phyloP scores from a whole-genome alignment of 805 yeast genomes.

The Schizosaccharomyces cryophilus region DNA sequence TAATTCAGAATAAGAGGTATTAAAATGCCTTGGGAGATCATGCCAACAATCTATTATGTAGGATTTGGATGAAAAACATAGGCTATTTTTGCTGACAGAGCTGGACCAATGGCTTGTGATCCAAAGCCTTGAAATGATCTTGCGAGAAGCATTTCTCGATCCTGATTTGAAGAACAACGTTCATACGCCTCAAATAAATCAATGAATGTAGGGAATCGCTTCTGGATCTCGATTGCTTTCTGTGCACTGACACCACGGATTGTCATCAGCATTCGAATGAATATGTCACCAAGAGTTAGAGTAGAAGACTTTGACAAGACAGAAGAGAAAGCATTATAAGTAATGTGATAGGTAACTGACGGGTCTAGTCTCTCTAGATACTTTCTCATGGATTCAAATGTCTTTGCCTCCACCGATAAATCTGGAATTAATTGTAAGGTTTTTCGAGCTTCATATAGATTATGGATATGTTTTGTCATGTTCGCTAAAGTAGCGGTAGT shows the following conservation, averaged over 20 bases:
- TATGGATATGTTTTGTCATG: slow-evolving; percentile 23
- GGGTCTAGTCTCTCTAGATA: slow-evolving; percentile 5
- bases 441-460: slow-evolving; percentile 17
- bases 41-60: too few relatives aligned
- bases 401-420: slow-evolving; percentile 4
- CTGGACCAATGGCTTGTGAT: not conserved
- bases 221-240: slow-evolving; percentile 59
- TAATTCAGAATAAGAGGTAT: too few relatives aligned
- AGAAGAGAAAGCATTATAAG: slow-evolving; percentile 33
- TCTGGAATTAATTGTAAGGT: slow-evolving; percentile 20
- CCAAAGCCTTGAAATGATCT: not conserved
- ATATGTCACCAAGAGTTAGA: slow-evolving; percentile 53
- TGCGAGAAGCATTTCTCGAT: not conserved
- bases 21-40: too few relatives aligned
- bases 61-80: not conserved
- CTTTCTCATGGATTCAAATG: slow-evolving; percentile 4
- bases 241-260: slow-evolving; percentile 63
- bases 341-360: slow-evolving; percentile 17
- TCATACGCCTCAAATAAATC: slow-evolving; percentile 16
- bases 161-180: slow-evolving; percentile 4
- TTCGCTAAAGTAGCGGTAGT: slow-evolving; percentile 36
- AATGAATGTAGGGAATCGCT: slow-evolving; percentile 44
- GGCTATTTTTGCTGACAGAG: not conserved
- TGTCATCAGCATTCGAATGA: slow-evolving; percentile 51
- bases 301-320: slow-evolving; percentile 45